Evolutionary conservation across 768 basidiomycete species (phyloP).

Genomic region (Nidularia sp.): DNA sequence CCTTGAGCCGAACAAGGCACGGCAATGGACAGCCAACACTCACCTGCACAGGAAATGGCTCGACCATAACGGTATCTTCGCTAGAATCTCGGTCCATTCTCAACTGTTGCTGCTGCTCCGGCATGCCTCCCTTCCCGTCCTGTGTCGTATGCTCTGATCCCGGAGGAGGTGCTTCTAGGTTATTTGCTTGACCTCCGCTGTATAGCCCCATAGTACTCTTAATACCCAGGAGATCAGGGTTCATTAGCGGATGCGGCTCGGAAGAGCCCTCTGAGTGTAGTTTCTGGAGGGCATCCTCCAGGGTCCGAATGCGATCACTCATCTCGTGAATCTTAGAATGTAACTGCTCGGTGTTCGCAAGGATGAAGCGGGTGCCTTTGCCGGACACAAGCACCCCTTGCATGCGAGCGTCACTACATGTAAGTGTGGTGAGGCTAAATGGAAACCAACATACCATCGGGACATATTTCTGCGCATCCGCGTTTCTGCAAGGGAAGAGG

Average conservation of each 20-base stretch:
- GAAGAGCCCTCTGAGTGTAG: conserved; percentile 21
- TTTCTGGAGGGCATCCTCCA: conserved; percentile 50
- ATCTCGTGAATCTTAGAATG: conserved; percentile 64
- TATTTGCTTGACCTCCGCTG: conserved; percentile 23
- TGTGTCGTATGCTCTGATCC: not conserved
- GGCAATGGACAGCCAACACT: not conserved
- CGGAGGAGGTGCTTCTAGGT: not conserved
- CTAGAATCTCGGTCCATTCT: conserved; percentile 21
- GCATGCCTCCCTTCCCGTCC: not conserved
- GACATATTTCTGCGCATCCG: conserved; percentile 64
- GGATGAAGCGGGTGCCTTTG: conserved; percentile 63
- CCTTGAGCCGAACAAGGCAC: not conserved
- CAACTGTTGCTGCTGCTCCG: conserved; percentile 6
- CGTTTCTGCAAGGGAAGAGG: conserved; percentile 38
- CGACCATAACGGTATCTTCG: conserved; percentile 22
- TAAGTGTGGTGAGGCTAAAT: not conserved
- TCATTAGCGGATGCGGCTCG: conserved; percentile 46
- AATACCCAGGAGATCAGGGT: conserved; percentile 42
- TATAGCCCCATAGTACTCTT: conserved; percentile 56
- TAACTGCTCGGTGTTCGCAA: conserved; percentile 64
- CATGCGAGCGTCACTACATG: conserved; percentile 2
- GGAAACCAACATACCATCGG: conserved; percentile 40
- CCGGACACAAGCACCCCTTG: conserved; percentile 62
- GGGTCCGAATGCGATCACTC: conserved; percentile 59
- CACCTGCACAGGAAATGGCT: not conserved